Evolutionary conservation across 2,329 filamentous ascomycete species (phyloP).

Genomic region (Ophiostoma sp.): DNA sequence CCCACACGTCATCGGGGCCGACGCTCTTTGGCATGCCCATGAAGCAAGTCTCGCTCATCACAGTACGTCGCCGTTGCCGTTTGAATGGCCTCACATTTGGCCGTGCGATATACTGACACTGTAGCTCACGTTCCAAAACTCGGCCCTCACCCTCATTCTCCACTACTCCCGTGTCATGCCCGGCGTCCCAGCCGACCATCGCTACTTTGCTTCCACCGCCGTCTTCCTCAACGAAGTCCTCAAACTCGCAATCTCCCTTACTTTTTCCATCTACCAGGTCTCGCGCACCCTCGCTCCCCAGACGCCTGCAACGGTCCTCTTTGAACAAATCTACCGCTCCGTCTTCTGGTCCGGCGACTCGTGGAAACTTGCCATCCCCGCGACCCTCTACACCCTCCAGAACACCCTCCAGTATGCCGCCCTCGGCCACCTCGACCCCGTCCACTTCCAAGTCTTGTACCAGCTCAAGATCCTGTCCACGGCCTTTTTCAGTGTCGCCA

Average conservation of each 20-base stretch:
- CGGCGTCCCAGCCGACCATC: slow-evolving; percentile 64
- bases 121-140: slow-evolving; percentile 76
- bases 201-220: slow-evolving; percentile 90
- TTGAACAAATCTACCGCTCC: slow-evolving; percentile 70
- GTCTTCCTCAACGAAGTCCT: slow-evolving; percentile 91
- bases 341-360: slow-evolving; percentile 79
- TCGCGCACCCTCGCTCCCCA: slow-evolving; percentile 68
- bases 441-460: slow-evolving; percentile 88
- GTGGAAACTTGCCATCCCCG: slow-evolving; percentile 91
- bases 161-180: slow-evolving; percentile 96
- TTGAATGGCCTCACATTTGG: background rate
- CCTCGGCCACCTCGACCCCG: slow-evolving; percentile 83
- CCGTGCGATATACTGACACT: slow-evolving; percentile 25
- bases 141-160: slow-evolving; percentile 73
- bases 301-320: slow-evolving; percentile 72
- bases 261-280: slow-evolving; percentile 81
- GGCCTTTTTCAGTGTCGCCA: slow-evolving; percentile 74
- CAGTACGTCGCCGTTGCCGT: slow-evolving; percentile 41
- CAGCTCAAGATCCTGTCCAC: slow-evolving; percentile 93
- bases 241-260: slow-evolving; percentile 80
- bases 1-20: slow-evolving; percentile 39
- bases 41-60: slow-evolving; percentile 63
- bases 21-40: slow-evolving; percentile 56
- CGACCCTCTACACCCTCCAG: slow-evolving; percentile 80
- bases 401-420: slow-evolving; percentile 93